phyloP scores from a whole-genome alignment of 345 rosid genomes.

The Garcia nutans region DNA sequence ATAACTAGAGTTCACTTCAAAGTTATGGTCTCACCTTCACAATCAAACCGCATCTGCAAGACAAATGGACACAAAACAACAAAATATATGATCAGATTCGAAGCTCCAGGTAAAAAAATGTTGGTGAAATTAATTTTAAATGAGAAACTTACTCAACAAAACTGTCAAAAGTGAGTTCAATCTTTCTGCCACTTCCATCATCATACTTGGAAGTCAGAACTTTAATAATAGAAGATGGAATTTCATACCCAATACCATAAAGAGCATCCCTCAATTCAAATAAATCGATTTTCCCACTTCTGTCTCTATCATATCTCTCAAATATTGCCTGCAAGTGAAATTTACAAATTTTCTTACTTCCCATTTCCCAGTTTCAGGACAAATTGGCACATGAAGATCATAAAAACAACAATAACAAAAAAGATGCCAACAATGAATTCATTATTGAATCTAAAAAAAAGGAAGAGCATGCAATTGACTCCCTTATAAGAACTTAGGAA shows the following conservation, averaged over 20 bases:
- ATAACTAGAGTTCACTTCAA: not conserved
- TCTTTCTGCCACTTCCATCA: constrained; percentile 42
- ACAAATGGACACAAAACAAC: constrained; percentile 11
- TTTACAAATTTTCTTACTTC: not conserved
- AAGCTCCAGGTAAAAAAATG: not conserved
- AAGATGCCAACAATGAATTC: not conserved
- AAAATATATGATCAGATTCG: constrained; percentile 6
- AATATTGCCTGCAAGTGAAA: constrained; percentile 47
- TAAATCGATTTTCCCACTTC: constrained; percentile 59
- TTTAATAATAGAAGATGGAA: constrained; percentile 64
- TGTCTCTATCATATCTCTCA: constrained; percentile 63
- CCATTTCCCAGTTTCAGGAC: not conserved
- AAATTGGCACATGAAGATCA: not conserved
- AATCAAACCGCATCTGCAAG: constrained; percentile 69
- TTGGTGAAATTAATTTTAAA: not conserved
- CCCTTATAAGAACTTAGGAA: not conserved
- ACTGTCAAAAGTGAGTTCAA: constrained; percentile 55
- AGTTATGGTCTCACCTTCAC: constrained; percentile 48
- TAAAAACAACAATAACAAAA: not conserved
- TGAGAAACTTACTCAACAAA: constrained; percentile 60
- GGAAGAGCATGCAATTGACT: not conserved
- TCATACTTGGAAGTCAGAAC: constrained; percentile 51
- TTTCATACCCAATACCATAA: constrained; percentile 51
- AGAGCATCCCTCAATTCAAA: constrained; percentile 61
- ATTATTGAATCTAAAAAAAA: not conserved